Base-by-base conservation (phyloP, 2,329 filamentous ascomycete species). In the Calonectria hawksworthii region DNA sequence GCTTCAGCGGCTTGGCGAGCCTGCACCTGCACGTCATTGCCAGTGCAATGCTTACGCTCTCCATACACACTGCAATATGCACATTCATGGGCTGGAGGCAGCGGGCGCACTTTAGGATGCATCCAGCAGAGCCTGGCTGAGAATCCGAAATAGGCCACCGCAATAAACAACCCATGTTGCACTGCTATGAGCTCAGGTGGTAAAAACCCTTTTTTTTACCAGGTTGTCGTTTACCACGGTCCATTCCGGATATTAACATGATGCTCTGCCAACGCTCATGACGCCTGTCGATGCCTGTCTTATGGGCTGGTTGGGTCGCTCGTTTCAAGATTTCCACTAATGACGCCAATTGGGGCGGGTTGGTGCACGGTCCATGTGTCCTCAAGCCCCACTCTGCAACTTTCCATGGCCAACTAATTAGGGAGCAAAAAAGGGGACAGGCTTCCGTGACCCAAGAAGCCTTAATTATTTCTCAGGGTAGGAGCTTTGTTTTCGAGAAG, bases 241-340 rank as follows among this genome's bases (percentile, higher is more conserved):
- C 65, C 72, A 63, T 75, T 72, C 69, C 76, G 77, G 77, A 77
- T 59, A 78, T 78, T 78, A 75, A 71, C 73, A 64, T 73, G 21
- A 76, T 59, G 41, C 61, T 74, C 72, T 69, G 32, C 63, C 69
- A 72, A 70, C 44, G 51, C 74, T 75, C 50, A 32, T 70, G 72
- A 68, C 50, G 50, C 71, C 70, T 38, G 50, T 67, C 73, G 65
- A 71, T 56, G 68, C 64, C 73, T 73, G 61, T 50, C 56, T 51
- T 54, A 44, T 71, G 77, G 73, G 68, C 70, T 54, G 23, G 56
- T 30, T 63, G 56, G 56, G 56, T 76, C 51, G 63, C 73, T 76
- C 59, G 80, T 81, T 81, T 81, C 80, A 81, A 74, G 78, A 80
- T 81, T 81, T 75, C 77, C 77, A 68, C 80, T 81, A 81, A 80